Evolutionary conservation across 176 grass and related monocot species (phyloP).

Genomic region (Triticum timopheevii): DNA sequence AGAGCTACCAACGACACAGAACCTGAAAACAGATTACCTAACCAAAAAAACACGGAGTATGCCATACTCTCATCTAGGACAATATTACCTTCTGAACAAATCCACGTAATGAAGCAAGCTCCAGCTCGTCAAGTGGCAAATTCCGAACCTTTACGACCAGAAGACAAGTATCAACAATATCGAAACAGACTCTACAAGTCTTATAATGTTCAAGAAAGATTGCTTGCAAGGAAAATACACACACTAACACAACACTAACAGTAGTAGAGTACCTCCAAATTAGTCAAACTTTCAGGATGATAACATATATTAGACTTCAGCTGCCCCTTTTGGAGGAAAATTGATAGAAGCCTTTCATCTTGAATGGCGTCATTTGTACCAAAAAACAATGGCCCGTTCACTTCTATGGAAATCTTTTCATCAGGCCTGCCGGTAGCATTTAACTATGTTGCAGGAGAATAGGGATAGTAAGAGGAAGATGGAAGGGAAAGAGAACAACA

Average conservation of each 20-base stretch:
- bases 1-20: slow-evolving; percentile 15
- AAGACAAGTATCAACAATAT: slow-evolving; percentile 37
- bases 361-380: slow-evolving; percentile 54
- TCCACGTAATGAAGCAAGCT: slow-evolving; percentile 95
- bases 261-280: slow-evolving; percentile 73
- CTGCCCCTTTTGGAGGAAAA: slow-evolving; percentile 98
- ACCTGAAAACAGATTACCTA: slow-evolving; percentile 1
- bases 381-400: slow-evolving; percentile 72
- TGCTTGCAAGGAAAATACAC: slow-evolving; percentile 36
- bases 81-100: slow-evolving; percentile 86
- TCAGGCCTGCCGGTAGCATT: slow-evolving; percentile 91
- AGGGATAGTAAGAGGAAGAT: slow-evolving; percentile 30
- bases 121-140: slow-evolving; percentile 95
- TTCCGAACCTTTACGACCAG: slow-evolving; percentile 77
- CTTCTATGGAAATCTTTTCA: slow-evolving; percentile 88
- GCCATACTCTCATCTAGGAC: slow-evolving; percentile 6
- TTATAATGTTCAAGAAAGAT: slow-evolving; percentile 23
- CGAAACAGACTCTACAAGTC: slow-evolving; percentile 14
- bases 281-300: slow-evolving; percentile 75
- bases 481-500: not conserved
- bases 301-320: slow-evolving; percentile 91
- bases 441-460: slow-evolving; percentile 57
- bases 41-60: not conserved
- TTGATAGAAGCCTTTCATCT: slow-evolving; percentile 61
- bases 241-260: slow-evolving; percentile 19